Base-by-base conservation (phyloP, 129 eudicot species). In the Artemisia tridentata region DNA sequence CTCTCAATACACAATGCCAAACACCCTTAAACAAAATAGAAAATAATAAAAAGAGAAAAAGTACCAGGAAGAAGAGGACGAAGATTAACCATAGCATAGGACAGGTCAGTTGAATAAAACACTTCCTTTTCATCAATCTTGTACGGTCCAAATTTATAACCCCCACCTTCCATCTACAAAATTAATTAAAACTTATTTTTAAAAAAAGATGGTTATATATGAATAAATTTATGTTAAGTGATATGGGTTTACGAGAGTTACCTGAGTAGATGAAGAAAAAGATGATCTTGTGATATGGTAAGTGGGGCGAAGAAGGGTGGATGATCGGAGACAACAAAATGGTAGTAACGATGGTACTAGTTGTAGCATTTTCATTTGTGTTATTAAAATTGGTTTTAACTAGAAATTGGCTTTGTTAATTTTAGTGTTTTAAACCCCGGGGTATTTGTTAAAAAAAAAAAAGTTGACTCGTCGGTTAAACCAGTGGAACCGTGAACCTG, bases 61-160 rank as follows among this genome's bases (percentile, higher is more conserved):
- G 29, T 83, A 92, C 98, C 96, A 83, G 98, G 96, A 80, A 86
- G 83, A 78, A 89, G 73, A 59, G 98, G 98, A 75, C 98, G 95
- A 60, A 92, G 89, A 81, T 92, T 92, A 78, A 92, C 98, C 80
- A 92, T 11, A 79, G 96, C 98, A 83, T 85, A 92, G 0, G 98
- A 92, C 75, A 89, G 91, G 57, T 81, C 59, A 60, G 95, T 86
- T n/a, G 91, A 75, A 79, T 86, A 85, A 51, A 92, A 92, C n/a
- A 87, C 91, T 51, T 85, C 98, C 75, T 81, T 86, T 9, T 60
- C 57, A 75, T 83, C 67, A 27, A 92, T 89, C 38, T 81, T 86
- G 84, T 89, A 86, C 3, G 96, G 86, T 48, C 98, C 98, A 69
- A 92, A 92, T 19, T 14, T 86, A 73, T 50, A 85, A 19, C 70